Conservation (phyloP, 2,329 filamentous ascomycete genomes). For the Epichloe elymi region DNA sequence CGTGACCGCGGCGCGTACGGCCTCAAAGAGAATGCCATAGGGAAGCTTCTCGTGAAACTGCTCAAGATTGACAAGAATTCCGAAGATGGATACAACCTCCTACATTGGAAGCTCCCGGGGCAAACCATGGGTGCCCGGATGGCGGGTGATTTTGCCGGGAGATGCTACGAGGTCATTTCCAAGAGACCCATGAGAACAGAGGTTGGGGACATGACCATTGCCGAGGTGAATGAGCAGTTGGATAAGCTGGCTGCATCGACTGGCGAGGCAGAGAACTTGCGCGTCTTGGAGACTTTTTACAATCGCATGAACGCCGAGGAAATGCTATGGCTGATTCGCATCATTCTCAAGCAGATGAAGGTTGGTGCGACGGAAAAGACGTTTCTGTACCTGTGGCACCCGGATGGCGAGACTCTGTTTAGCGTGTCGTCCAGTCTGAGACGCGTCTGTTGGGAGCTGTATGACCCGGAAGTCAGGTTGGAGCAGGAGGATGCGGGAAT, state of each 20-base stretch:
- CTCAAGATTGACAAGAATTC: conserved; percentile 87
- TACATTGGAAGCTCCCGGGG: conserved; percentile 88
- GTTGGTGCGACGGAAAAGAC: conserved; percentile 76
- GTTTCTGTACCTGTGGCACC: conserved; percentile 71
- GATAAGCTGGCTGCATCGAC: conserved; percentile 63
- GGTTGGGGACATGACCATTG: conserved; percentile 69
- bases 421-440: conserved; percentile 83
- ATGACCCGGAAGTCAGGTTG: conserved; percentile 58
- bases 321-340: conserved; percentile 86
- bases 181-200: conserved; percentile 67
- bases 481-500: conserved; percentile 65
- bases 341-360: conserved; percentile 70
- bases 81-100: conserved; percentile 70
- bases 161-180: conserved; percentile 75
- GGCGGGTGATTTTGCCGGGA: conserved; percentile 83
- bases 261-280: conserved; percentile 72
- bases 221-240: conserved; percentile 76
- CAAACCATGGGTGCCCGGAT: conserved; percentile 47
- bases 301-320: conserved; percentile 86
- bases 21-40: conserved; percentile 83
- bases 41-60: conserved; percentile 78
- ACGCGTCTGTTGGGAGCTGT: conserved; percentile 88
- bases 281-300: conserved; percentile 76
- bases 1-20: conserved; percentile 86
- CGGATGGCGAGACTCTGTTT: conserved; percentile 64